These are phyloP conservation scores for Kondoa malvinella DNA, from an alignment of 768 basidiomycete genomes.

Conservation along the genomic window DNA sequence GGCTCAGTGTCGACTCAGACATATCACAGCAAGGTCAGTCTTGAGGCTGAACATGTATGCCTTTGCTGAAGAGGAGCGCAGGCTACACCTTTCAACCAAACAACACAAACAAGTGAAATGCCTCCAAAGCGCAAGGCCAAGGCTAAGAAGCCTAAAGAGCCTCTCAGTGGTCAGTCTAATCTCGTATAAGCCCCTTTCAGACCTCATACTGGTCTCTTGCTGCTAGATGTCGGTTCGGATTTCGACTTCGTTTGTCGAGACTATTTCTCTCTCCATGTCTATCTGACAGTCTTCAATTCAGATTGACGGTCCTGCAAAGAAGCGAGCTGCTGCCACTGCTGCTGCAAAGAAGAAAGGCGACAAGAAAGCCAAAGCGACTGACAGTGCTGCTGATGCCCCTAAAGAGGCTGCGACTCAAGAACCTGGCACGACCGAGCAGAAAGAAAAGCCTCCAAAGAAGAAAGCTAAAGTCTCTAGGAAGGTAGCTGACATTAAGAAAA, in stretches of 20 bases:
- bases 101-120: too few species aligned
- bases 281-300: not conserved
- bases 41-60: too few species aligned
- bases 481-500: too few species aligned
- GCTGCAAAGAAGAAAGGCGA: not conserved
- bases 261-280: not conserved
- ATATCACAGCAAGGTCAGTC: too few species aligned
- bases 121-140: not conserved
- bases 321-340: not conserved
- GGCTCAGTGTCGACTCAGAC: too few species aligned
- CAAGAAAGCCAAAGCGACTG: not conserved
- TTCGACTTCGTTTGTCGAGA: not conserved
- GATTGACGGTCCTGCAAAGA: not conserved
- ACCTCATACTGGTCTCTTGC: too few species aligned
- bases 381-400: not conserved
- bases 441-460: too few species aligned
- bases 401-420: not conserved
- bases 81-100: too few species aligned
- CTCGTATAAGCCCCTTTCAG: too few species aligned
- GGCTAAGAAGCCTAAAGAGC: not conserved
- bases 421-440: too few species aligned
- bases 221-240: not conserved
- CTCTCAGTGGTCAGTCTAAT: too few species aligned
- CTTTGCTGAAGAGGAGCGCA: not conserved
- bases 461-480: too few species aligned